A percentile compares a stretch with the other conserved stretches of the same genome.
These are phyloP conservation scores for Chlorella ohadii DNA, from an alignment of 139 green algal genomes.

Conservation along the genomic window DNA sequence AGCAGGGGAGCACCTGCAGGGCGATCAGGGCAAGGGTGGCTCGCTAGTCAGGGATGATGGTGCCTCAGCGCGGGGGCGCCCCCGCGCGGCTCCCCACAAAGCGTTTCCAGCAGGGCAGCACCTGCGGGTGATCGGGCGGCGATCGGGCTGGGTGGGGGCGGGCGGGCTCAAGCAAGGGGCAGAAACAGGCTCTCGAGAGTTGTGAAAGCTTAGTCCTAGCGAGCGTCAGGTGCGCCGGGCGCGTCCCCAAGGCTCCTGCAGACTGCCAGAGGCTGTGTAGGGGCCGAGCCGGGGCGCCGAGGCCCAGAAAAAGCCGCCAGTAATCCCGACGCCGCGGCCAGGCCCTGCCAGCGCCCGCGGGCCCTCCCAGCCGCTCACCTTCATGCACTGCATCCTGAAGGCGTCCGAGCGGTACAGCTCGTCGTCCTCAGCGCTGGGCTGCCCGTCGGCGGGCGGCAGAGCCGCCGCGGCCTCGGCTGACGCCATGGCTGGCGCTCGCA, in stretches of 20 bases:
- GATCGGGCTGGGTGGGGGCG: not conserved
- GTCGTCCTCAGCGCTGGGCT: conserved; percentile 33
- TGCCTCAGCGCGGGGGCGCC: no score
- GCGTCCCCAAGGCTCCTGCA: no score
- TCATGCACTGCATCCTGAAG: conserved; percentile 86
- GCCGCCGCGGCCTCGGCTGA: not conserved
- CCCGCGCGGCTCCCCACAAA: no score
- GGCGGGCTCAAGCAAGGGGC: not conserved
- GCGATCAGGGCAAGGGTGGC: not conserved
- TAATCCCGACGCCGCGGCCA: not conserved
- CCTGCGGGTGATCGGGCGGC: no score
- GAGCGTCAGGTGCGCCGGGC: no score
- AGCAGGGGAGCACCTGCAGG: conserved; percentile 78
- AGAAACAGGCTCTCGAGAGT: no score
- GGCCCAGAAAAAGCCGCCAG: no score
- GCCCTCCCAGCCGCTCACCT: conserved; percentile 52
- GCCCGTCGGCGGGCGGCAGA: not conserved
- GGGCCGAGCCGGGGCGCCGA: no score
- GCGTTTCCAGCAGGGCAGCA: no score
- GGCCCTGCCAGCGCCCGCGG: not conserved
- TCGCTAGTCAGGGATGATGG: no score
- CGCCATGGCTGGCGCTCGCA: not conserved
- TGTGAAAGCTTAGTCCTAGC: no score
- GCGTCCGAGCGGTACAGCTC: conserved; percentile 68
- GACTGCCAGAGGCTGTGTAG: no score